Evolutionary conservation across 116 monocot genomes (phyloP).

Genomic region (Papilionanthe hybrid): DNA sequence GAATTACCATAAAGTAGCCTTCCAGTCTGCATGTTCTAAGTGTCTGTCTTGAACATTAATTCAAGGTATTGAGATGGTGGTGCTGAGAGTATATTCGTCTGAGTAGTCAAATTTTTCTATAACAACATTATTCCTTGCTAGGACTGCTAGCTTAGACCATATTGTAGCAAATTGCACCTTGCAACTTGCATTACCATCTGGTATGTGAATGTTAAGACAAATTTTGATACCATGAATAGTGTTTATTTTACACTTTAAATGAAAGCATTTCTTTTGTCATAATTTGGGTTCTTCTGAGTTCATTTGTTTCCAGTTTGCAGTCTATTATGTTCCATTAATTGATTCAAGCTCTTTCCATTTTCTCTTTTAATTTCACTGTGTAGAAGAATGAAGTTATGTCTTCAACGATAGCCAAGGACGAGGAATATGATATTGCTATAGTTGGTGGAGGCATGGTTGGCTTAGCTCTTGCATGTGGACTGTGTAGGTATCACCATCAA

Average conservation of each 20-base stretch:
- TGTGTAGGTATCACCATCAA: constrained; percentile 61
- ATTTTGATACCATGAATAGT: neutral
- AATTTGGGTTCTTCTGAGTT: neutral
- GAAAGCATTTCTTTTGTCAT: constrained; percentile 1
- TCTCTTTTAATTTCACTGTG: neutral
- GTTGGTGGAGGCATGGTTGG: constrained; percentile 99
- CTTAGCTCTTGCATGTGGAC: constrained; percentile 77
- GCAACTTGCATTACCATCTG: neutral
- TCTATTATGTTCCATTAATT: neutral
- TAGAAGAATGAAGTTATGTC: constrained; percentile 10
- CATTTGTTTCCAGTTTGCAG: neutral
- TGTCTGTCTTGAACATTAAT: neutral
- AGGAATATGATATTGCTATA: constrained; percentile 69
- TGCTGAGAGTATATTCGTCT: no score
- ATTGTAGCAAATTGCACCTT: neutral
- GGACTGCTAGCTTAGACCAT: neutral
- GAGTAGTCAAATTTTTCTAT: no score
- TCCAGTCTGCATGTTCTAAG: neutral
- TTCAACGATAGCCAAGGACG: constrained; percentile 11
- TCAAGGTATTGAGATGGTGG: neutral
- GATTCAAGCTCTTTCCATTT: neutral
- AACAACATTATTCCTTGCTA: neutral
- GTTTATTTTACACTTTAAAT: neutral
- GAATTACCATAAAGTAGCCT: neutral
- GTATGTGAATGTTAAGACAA: neutral